A percentile compares a stretch with the other conserved stretches of the same genome.
phyloP scores from a whole-genome alignment of 495 filamentous ascomycete species.

The Neurospora intermedia region DNA sequence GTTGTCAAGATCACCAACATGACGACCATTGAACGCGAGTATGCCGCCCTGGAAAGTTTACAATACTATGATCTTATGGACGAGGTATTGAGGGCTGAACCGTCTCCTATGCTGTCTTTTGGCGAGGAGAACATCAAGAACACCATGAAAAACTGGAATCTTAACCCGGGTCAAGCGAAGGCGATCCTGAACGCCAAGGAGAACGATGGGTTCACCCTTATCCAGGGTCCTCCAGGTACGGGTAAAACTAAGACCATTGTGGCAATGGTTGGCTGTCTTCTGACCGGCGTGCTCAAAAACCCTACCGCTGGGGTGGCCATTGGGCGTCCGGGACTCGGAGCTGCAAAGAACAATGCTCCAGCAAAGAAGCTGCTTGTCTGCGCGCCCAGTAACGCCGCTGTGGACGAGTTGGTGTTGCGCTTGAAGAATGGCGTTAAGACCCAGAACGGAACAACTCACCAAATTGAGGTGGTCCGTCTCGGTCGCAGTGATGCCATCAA shows the following conservation, averaged over 20 bases:
- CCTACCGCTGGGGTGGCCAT: conserved; percentile 35
- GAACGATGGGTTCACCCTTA: conserved; percentile 90
- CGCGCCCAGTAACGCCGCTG: conserved; percentile 93
- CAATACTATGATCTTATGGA: conserved; percentile 93
- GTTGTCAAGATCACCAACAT: conserved; percentile 78
- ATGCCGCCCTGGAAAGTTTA: conserved; percentile 76
- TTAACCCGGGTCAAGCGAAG: conserved; percentile 86
- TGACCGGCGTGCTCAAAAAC: conserved; percentile 49
- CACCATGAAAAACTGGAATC: conserved; percentile 61
- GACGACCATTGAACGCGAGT: conserved; percentile 89
- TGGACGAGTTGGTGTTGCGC: conserved; percentile 90
- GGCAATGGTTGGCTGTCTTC: conserved; percentile 82
- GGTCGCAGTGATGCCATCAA: conserved; percentile 92
- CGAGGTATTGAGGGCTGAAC: conserved; percentile 78
- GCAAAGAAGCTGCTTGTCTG: conserved; percentile 86
- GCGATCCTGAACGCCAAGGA: conserved; percentile 84
- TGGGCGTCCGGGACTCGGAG: conserved; percentile 32
- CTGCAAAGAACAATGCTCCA: conserved; percentile 18
- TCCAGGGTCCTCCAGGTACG: conserved; percentile 92
- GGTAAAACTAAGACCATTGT: conserved; percentile 98
- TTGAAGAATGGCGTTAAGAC: conserved; percentile 84
- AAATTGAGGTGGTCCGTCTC: conserved; percentile 77
- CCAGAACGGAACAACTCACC: conserved; percentile 54
- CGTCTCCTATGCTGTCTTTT: conserved; percentile 75
- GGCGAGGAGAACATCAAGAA: conserved; percentile 56